Evolutionary conservation across 2,329 filamentous ascomycete species (phyloP).

Genomic region (Aspergillus pseudonomiae): DNA sequence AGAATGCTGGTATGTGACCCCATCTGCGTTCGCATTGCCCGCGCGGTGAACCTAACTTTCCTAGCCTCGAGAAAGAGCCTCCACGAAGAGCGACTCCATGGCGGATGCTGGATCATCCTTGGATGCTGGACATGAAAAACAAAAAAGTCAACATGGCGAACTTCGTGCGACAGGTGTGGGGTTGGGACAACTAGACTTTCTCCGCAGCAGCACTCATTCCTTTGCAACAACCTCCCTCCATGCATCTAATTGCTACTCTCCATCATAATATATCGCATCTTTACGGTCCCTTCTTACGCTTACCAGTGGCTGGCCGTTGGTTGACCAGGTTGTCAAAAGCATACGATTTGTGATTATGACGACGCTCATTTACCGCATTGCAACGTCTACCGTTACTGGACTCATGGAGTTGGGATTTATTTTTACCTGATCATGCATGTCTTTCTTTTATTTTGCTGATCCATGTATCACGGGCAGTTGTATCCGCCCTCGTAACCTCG

Average conservation of each 20-base stretch:
- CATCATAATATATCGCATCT: slow-evolving; percentile 25
- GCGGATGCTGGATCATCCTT: slow-evolving; percentile 98
- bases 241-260: slow-evolving; percentile 10
- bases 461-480: slow-evolving; percentile 11
- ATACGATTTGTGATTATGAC: slow-evolving; percentile 30
- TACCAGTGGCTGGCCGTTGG: slow-evolving; percentile 31
- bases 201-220: slow-evolving; percentile 11
- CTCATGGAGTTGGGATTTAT: slow-evolving; percentile 25
- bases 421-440: slow-evolving; percentile 22
- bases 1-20: slow-evolving; percentile 79
- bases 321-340: slow-evolving; percentile 34
- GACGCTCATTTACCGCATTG: slow-evolving; percentile 25
- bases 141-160: slow-evolving; percentile 98
- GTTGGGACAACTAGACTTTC: slow-evolving; percentile 72
- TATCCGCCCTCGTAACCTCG: slow-evolving; percentile 18
- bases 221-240: slow-evolving; percentile 6
- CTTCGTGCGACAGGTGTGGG: slow-evolving; percentile 94
- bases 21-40: neutral
- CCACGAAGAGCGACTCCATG: slow-evolving; percentile 86
- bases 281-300: slow-evolving; percentile 28
- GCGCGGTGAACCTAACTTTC: slow-evolving; percentile 18
- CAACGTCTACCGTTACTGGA: slow-evolving; percentile 26
- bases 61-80: slow-evolving; percentile 90
- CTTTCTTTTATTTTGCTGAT: slow-evolving; percentile 18
- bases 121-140: slow-evolving; percentile 94